These are phyloP conservation scores for Scutellaria baicalensis DNA, from an alignment of 257 asterid genomes.

Conservation along the genomic window DNA sequence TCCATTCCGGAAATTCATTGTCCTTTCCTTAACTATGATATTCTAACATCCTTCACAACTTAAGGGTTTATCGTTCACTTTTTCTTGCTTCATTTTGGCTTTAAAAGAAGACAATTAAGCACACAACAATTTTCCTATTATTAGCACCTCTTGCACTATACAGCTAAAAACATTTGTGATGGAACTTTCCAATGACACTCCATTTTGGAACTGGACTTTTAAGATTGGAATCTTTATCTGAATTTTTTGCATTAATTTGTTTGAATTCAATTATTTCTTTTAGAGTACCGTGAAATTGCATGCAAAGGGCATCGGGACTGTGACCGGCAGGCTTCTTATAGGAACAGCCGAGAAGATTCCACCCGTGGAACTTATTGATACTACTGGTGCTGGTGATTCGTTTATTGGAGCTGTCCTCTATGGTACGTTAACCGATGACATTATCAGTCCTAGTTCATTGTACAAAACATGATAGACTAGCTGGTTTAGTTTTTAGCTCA, in stretches of 20 bases:
- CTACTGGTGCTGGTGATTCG: constrained; percentile 98
- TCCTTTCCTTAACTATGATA: neutral
- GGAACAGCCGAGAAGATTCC: constrained; percentile 96
- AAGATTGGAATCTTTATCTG: neutral
- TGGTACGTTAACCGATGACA: constrained; percentile 32
- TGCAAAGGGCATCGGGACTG: constrained; percentile 78
- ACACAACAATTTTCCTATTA: neutral
- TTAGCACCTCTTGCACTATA: neutral
- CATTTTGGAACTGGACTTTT: neutral
- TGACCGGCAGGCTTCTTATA: constrained; percentile 59
- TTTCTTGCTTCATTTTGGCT: neutral
- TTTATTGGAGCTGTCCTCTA: constrained; percentile 87
- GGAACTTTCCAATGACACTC: neutral
- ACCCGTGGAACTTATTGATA: constrained; percentile 72
- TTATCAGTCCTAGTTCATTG: neutral
- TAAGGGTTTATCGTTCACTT: neutral
- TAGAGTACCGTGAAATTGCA: constrained; percentile 44
- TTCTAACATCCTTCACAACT: neutral
- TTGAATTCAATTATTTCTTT: neutral
- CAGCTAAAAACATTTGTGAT: neutral
- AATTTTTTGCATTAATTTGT: neutral
- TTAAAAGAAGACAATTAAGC: neutral
- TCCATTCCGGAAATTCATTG: neutral
- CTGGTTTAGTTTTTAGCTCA: neutral
- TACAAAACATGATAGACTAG: neutral